phyloP scores from a whole-genome alignment of 73 alveolate species.

The Paraurostyla sp. region DNA sequence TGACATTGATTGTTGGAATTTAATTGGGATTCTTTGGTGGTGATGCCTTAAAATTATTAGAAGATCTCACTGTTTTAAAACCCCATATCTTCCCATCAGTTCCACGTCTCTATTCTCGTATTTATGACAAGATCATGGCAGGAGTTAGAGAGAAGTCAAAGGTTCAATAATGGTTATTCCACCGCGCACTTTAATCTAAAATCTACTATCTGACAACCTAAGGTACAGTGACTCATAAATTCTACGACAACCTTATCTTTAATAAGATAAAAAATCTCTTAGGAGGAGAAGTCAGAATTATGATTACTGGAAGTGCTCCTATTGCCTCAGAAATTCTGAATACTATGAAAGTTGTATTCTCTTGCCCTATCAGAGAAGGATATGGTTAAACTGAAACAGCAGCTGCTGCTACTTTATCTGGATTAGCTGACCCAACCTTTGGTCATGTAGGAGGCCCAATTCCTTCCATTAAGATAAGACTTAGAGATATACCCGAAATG shows the following conservation, averaged over 20 bases:
- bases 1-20: slow-evolving; percentile 41
- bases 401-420: slow-evolving; percentile 73
- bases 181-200: slow-evolving; percentile 74
- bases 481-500: slow-evolving; percentile 87
- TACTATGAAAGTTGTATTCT: slow-evolving; percentile 64
- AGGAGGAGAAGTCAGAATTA: slow-evolving; percentile 73
- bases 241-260: slow-evolving; percentile 65
- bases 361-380: slow-evolving; percentile 69
- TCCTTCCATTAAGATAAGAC: slow-evolving; percentile 67
- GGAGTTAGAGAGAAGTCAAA: slow-evolving; percentile 55
- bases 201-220: slow-evolving; percentile 54
- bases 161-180: slow-evolving; percentile 59
- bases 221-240: slow-evolving; percentile 52
- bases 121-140: slow-evolving; percentile 64
- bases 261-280: slow-evolving; percentile 59
- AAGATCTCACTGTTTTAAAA: slow-evolving; percentile 75
- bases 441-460: slow-evolving; percentile 80
- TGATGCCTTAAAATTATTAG: slow-evolving; percentile 63
- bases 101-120: slow-evolving; percentile 77
- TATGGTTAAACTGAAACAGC: slow-evolving; percentile 85
- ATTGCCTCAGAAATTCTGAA: slow-evolving; percentile 65
- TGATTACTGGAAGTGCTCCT: slow-evolving; percentile 78
- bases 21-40: slow-evolving; percentile 79
- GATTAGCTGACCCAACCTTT: slow-evolving; percentile 55
- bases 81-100: slow-evolving; percentile 83